phyloP scores from a whole-genome alignment of 805 yeast species.

The Kuraishia floccosa region DNA sequence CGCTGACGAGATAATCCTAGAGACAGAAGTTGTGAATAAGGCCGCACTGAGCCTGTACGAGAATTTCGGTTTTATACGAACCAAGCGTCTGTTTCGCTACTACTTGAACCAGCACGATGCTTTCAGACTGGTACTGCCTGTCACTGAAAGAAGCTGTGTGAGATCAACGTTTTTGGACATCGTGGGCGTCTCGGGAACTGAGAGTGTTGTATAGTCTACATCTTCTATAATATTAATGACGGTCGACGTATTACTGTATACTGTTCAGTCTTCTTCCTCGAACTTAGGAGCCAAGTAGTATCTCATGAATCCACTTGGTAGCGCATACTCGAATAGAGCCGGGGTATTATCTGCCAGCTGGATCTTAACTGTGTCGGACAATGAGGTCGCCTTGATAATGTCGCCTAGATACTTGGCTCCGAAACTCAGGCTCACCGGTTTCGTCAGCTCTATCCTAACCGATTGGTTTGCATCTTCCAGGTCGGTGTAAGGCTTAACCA shows the following conservation, averaged over 20 bases:
- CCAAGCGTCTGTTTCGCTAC: constrained; percentile 64
- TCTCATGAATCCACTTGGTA: constrained; percentile 86
- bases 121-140: constrained; percentile 71
- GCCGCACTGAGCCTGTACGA: constrained; percentile 22
- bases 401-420: constrained; percentile 87
- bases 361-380: constrained; percentile 68
- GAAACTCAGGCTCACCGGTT: constrained; percentile 81
- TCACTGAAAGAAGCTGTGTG: constrained; percentile 45
- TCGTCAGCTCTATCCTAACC: constrained; percentile 65
- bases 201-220: constrained; percentile 6
- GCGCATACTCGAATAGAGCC: constrained; percentile 84
- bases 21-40: constrained; percentile 76
- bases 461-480: constrained; percentile 71
- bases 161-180: constrained; percentile 48
- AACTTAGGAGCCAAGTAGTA: constrained; percentile 97
- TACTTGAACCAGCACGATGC: constrained; percentile 93
- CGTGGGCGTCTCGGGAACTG: too few relatives aligned
- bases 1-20: constrained; percentile 88
- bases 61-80: constrained; percentile 23
- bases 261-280: constrained; percentile 67
- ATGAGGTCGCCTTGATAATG: constrained; percentile 81
- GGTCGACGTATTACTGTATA: too few relatives aligned
- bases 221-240: neutral
- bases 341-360: constrained; percentile 88
- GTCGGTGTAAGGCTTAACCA: constrained; percentile 75